Percentiles rank a stretch among this genome's conserved stretches.
These are phyloP conservation scores for Kwoniella pini DNA, from an alignment of 768 basidiomycete genomes.

Conservation along the genomic window DNA sequence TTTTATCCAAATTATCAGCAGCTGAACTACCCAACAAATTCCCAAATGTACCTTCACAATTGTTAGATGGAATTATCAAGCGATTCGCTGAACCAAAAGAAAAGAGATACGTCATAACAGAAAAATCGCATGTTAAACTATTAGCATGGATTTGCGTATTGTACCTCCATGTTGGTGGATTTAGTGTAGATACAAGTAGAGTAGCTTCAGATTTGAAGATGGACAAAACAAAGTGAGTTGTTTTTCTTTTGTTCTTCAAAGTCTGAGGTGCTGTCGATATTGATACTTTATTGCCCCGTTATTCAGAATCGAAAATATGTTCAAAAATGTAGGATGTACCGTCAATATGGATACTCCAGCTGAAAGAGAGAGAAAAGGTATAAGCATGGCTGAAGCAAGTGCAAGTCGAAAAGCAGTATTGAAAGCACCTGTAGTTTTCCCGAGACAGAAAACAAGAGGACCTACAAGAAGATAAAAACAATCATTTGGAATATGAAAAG, in stretches of 20 bases:
- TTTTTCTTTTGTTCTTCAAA: conserved; percentile 62
- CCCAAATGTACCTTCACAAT: conserved; percentile 62
- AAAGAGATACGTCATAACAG: conserved; percentile 67
- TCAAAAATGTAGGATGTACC: conserved; percentile 80
- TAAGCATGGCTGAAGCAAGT: conserved; percentile 65
- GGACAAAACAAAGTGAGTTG: conserved; percentile 64
- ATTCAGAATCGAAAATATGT: conserved; percentile 65
- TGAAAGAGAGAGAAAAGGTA: conserved; percentile 70
- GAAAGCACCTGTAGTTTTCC: conserved; percentile 76
- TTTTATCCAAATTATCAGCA: conserved; percentile 20
- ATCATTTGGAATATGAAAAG: no score
- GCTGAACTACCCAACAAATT: conserved; percentile 54
- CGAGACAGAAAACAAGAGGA: conserved; percentile 59
- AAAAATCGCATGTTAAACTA: conserved; percentile 69
- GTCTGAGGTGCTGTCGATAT: conserved; percentile 74
- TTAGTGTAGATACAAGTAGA: conserved; percentile 66
- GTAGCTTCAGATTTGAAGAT: conserved; percentile 76
- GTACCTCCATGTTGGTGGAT: conserved; percentile 76
- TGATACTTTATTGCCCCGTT: conserved; percentile 57
- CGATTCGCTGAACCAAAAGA: conserved; percentile 77
- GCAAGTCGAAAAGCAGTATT: conserved; percentile 70
- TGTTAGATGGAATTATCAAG: conserved; percentile 72
- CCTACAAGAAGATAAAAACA: conserved; percentile 46
- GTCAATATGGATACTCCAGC: conserved; percentile 62
- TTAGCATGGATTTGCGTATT: conserved; percentile 78